Conservation (phyloP, 306 rosid genomes). For the Rosa lucieae region DNA sequence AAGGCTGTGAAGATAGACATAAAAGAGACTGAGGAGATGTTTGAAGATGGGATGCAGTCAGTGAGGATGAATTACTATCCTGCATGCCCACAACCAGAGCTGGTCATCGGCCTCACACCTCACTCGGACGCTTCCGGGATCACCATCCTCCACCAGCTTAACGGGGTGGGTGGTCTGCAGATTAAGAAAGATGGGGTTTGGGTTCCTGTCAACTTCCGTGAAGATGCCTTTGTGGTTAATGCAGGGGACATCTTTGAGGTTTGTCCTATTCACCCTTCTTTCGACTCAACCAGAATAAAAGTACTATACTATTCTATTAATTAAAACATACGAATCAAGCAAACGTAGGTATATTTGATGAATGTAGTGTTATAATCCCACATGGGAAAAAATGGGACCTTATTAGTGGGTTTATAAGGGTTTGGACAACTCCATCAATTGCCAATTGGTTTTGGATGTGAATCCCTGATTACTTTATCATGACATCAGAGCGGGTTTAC, state of each 20-base stretch:
- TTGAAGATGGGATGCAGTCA: conserved; percentile 68
- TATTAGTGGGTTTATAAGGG: no score
- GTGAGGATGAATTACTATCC: conserved; percentile 74
- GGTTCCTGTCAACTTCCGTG: conserved; percentile 52
- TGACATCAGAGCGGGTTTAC: no score
- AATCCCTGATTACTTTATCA: no score
- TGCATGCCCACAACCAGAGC: conserved; percentile 66
- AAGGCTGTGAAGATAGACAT: conserved; percentile 46
- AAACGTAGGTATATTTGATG: no score
- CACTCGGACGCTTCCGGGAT: conserved; percentile 70
- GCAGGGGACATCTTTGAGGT: conserved; percentile 83
- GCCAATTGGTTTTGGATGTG: no score
- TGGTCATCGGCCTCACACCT: conserved; percentile 57
- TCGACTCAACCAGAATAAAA: background rate
- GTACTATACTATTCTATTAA: no score
- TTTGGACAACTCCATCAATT: no score
- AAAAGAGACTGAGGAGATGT: conserved; percentile 38
- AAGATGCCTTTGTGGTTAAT: conserved; percentile 60
- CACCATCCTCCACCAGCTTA: conserved; percentile 65
- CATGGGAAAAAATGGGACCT: no score
- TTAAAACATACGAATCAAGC: no score
- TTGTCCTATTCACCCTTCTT: conserved; percentile 7
- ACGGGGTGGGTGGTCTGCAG: conserved; percentile 72
- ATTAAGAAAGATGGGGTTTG: conserved; percentile 69
- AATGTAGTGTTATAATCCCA: no score